Evolutionary conservation across 2,329 filamentous ascomycete genomes (phyloP).

Genomic region (Colletotrichum sp.): DNA sequence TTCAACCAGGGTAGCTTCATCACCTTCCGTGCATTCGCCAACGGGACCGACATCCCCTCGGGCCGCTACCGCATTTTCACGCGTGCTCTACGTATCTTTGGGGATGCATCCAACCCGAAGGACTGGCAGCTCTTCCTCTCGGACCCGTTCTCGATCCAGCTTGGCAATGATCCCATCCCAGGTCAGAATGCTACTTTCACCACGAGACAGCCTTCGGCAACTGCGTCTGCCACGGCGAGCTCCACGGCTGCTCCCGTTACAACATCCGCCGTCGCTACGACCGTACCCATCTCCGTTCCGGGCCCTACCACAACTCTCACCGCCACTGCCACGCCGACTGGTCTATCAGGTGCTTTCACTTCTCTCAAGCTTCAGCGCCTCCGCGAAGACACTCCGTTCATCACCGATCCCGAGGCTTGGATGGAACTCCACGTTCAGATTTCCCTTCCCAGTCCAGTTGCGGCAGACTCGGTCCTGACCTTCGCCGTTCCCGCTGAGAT

Average conservation of each 20-base stretch:
- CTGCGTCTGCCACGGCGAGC: neutral
- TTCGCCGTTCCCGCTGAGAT: constrained; percentile 12
- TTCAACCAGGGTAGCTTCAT: constrained; percentile 13
- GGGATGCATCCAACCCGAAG: constrained; percentile 42
- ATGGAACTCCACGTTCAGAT: constrained; percentile 19
- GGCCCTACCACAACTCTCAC: constrained; percentile 18
- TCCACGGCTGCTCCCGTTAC: neutral
- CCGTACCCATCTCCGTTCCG: neutral
- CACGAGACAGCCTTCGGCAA: neutral
- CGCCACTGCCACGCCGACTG: constrained; percentile 8
- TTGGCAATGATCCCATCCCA: constrained; percentile 16
- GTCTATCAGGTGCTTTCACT: neutral
- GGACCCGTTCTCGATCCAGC: constrained; percentile 21
- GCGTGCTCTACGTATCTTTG: constrained; percentile 55
- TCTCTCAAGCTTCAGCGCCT: constrained; percentile 9
- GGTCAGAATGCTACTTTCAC: neutral
- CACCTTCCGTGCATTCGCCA: constrained; percentile 19
- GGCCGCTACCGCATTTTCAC: constrained; percentile 33
- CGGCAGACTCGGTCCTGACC: neutral
- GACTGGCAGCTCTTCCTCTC: constrained; percentile 54
- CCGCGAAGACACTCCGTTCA: neutral
- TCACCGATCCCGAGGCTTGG: constrained; percentile 6
- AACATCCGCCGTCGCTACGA: neutral
- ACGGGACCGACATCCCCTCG: constrained; percentile 18
- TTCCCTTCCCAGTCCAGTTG: neutral